phyloP scores from a whole-genome alignment of 75 land plant genomes.

The Adiantum capillusveneris region DNA sequence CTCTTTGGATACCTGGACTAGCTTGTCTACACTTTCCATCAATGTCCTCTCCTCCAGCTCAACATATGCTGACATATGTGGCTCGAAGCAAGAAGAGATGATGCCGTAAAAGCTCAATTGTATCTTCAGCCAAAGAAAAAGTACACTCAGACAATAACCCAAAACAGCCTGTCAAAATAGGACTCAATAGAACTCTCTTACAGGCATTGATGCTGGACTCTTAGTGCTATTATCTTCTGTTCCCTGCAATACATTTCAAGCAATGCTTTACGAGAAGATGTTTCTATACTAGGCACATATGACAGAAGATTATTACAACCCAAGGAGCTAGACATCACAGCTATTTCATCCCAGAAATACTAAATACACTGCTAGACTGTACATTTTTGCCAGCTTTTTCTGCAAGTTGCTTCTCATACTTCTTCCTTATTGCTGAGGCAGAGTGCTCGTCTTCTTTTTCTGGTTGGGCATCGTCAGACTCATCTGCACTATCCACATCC shows the following conservation, averaged over 20 bases:
- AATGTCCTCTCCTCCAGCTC: slow-evolving; percentile 94
- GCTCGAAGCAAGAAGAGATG: slow-evolving; percentile 95
- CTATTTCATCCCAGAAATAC: too few species aligned
- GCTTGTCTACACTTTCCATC: slow-evolving; percentile 92
- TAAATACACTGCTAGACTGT: slow-evolving; percentile 2
- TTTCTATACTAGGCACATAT: too few species aligned
- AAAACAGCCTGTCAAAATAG: too few species aligned
- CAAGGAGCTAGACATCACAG: too few species aligned
- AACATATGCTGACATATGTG: slow-evolving; percentile 78
- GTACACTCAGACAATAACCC: too few species aligned
- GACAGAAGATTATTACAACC: too few species aligned
- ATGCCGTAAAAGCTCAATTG: slow-evolving; percentile 95
- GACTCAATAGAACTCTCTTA: too few species aligned
- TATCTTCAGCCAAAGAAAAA: too few species aligned
- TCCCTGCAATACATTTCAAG: too few species aligned
- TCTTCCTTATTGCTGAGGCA: slow-evolving; percentile 76
- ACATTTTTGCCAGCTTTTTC: slow-evolving; percentile 34
- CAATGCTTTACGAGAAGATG: too few species aligned
- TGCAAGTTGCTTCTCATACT: slow-evolving; percentile 88
- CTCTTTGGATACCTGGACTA: slow-evolving; percentile 64
- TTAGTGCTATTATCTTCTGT: too few species aligned
- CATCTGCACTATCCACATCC: slow-evolving; percentile 50
- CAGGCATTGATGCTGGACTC: too few species aligned
- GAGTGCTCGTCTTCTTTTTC: slow-evolving; percentile 39
- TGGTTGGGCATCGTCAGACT: slow-evolving; percentile 36